Conservation (phyloP, 2,329 filamentous ascomycete species). For the Lachnellula arida region DNA sequence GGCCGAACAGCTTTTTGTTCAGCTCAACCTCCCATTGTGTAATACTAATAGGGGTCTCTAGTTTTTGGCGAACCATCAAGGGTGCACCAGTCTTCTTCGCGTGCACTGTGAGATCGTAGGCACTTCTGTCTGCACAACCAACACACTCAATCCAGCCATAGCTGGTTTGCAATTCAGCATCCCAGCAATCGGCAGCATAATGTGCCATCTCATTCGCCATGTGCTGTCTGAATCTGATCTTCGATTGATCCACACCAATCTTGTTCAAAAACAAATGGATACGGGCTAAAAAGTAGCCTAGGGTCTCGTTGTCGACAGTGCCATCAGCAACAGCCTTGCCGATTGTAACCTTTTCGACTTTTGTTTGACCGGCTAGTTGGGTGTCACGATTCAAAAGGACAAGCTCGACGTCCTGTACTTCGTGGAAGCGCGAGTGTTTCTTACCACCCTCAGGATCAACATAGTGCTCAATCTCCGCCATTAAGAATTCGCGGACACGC, state of each 20-base stretch:
- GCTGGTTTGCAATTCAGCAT: constrained; percentile 85
- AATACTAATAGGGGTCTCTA: constrained; percentile 70
- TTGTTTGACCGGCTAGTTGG: constrained; percentile 81
- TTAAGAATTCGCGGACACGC: constrained; percentile 93
- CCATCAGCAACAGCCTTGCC: constrained; percentile 79
- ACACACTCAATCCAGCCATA: constrained; percentile 99
- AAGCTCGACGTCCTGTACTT: constrained; percentile 80
- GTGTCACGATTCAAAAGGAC: constrained; percentile 78
- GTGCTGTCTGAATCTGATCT: constrained; percentile 95
- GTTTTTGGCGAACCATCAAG: constrained; percentile 76
- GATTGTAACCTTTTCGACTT: constrained; percentile 67
- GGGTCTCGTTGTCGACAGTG: constrained; percentile 92
- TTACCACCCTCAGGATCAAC: constrained; percentile 94
- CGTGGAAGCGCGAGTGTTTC: constrained; percentile 83
- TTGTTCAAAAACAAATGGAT: constrained; percentile 87
- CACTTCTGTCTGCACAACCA: constrained; percentile 91
- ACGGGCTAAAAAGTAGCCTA: constrained; percentile 94
- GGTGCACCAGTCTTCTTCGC: constrained; percentile 86
- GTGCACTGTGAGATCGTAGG: constrained; percentile 90
- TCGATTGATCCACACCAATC: constrained; percentile 80
- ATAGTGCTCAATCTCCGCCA: constrained; percentile 99
- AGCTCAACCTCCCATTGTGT: constrained; percentile 87
- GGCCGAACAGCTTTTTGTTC: constrained; percentile 94
- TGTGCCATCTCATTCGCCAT: constrained; percentile 91
- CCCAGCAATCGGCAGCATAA: constrained; percentile 97